These are phyloP conservation scores for Yamadazyma oceani DNA, from an alignment of 1,139 yeast species.

Conservation along the genomic window DNA sequence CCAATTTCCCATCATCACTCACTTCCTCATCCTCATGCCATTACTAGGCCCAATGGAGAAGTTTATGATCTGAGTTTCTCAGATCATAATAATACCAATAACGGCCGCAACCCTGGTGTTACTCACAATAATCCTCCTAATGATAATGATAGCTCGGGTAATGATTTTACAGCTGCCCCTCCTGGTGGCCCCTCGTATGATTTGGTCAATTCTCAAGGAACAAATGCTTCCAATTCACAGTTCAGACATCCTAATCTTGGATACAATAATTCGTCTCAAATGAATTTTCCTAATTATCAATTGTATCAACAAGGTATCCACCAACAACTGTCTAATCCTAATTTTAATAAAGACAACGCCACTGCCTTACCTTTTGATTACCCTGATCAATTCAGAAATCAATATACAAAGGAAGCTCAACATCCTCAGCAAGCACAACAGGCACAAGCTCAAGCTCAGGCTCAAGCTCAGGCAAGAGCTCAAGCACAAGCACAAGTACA, in stretches of 20 bases:
- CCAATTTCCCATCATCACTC: neutral
- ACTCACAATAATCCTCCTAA: neutral
- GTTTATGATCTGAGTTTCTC: conserved; percentile 17
- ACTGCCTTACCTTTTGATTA: conserved; percentile 21
- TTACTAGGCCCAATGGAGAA: conserved; percentile 15
- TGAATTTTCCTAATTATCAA: conserved; percentile 11
- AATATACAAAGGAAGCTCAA: conserved; percentile 28
- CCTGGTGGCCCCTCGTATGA: conserved; percentile 19
- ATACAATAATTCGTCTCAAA: conserved; percentile 7
- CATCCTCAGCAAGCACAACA: conserved; percentile 13
- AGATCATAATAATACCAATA: conserved; percentile 10
- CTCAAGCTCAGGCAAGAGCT: conserved; percentile 12
- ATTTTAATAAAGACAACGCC: conserved; percentile 4
- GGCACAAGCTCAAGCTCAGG: conserved; percentile 19
- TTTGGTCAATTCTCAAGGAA: conserved; percentile 25
- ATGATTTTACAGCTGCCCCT: conserved; percentile 11
- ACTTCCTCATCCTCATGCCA: conserved; percentile 5
- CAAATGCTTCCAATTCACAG: conserved; percentile 15
- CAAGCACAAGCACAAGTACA: conserved; percentile 14
- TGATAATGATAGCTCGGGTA: conserved; percentile 8
- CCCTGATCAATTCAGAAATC: conserved; percentile 28
- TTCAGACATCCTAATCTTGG: conserved; percentile 20
- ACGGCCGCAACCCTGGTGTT: too few species aligned
- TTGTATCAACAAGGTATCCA: conserved; percentile 10
- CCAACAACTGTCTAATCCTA: conserved; percentile 6